Evolutionary conservation across 73 alveolate genomes (phyloP).

Genomic region (Paramecium bursaria): DNA sequence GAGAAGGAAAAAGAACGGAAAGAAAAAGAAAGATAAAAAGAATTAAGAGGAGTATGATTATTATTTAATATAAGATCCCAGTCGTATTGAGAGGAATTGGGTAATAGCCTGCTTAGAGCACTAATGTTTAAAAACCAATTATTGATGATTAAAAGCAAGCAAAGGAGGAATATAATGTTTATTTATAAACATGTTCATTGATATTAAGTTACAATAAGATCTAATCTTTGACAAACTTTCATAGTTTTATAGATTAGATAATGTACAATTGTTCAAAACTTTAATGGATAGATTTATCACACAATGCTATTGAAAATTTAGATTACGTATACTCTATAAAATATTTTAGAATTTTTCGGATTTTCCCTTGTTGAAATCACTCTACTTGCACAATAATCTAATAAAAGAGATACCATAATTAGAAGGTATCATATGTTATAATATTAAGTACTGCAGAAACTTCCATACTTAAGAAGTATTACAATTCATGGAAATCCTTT

Average conservation of each 20-base stretch:
- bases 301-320: conserved; percentile 20
- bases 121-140: conserved; percentile 52
- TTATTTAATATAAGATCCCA: neutral
- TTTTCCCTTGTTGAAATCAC: conserved; percentile 52
- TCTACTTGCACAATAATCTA: conserved; percentile 61
- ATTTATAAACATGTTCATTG: conserved; percentile 6
- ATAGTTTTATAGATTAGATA: conserved; percentile 14
- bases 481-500: conserved; percentile 72
- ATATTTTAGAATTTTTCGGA: conserved; percentile 49
- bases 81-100: conserved; percentile 23
- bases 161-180: conserved; percentile 6
- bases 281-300: conserved; percentile 57
- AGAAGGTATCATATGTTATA: no score
- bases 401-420: conserved; percentile 62
- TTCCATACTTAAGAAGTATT: conserved; percentile 28
- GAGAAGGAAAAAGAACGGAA: conserved; percentile 26
- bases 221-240: conserved; percentile 23
- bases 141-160: conserved; percentile 49
- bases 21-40: conserved; percentile 43
- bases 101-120: neutral
- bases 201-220: conserved; percentile 51
- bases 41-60: neutral
- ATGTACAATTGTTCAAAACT: conserved; percentile 33
- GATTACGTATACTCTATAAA: neutral
- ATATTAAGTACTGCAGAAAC: neutral